Conservation (phyloP, 1,139 yeast species). For the Taiozyma sp. region DNA sequence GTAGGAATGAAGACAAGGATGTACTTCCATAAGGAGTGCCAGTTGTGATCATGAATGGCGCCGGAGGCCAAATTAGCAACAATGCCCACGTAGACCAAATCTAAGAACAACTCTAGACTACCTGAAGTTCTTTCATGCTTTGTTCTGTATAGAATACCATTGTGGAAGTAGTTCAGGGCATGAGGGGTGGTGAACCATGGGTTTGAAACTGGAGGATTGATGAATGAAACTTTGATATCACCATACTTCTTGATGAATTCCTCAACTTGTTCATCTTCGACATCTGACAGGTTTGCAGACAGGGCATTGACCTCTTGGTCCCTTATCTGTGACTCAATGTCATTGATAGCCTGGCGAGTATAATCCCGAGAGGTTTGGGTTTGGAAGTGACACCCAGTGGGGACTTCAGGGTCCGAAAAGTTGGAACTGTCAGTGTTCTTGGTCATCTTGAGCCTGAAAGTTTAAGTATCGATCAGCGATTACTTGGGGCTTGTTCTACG, state of each 20-base stretch:
- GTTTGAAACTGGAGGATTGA: conserved; percentile 38
- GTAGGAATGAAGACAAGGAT: conserved; percentile 51
- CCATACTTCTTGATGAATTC: conserved; percentile 49
- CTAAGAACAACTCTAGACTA: conserved; percentile 55
- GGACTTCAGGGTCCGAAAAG: neutral
- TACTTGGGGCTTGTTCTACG: neutral
- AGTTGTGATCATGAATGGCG: conserved; percentile 49
- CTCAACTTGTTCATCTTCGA: conserved; percentile 31
- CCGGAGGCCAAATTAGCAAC: conserved; percentile 55
- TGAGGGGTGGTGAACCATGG: conserved; percentile 52
- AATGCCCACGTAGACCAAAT: conserved; percentile 61
- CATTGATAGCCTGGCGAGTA: neutral
- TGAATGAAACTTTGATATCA: conserved; percentile 44
- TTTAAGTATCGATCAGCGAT: neutral
- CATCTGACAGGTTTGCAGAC: neutral
- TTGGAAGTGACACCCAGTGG: neutral
- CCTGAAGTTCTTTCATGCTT: conserved; percentile 50
- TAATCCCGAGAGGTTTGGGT: neutral
- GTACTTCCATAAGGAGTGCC: conserved; percentile 44
- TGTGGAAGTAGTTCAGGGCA: conserved; percentile 57
- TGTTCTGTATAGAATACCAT: conserved; percentile 54
- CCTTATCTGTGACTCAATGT: neutral
- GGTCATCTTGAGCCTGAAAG: neutral
- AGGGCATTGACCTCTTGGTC: neutral
- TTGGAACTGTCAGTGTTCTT: neutral